Percentiles rank a stretch among this genome's conserved stretches.
Evolutionary conservation across 345 rosid species (phyloP).

Genomic region (Eutrema heterophyllum): DNA sequence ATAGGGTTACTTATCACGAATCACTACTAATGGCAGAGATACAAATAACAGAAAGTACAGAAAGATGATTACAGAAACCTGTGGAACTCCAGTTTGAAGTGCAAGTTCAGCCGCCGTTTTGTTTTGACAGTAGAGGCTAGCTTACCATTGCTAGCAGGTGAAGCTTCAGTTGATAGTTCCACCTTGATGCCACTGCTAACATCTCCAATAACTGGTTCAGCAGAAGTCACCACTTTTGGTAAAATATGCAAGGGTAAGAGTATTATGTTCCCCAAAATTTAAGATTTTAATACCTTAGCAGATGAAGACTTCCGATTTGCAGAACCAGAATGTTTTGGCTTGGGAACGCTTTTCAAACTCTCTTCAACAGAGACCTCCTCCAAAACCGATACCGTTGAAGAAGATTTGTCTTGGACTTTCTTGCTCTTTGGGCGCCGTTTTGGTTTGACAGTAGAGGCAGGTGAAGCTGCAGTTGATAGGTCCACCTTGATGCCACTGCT

Average conservation of each 20-base stretch:
- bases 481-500: constrained; percentile 16
- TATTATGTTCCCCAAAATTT: background rate
- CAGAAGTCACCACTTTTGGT: constrained; percentile 20
- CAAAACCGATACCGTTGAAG: constrained; percentile 27
- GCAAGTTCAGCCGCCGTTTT: constrained; percentile 38
- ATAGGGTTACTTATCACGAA: constrained; percentile 7
- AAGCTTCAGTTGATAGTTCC: constrained; percentile 21
- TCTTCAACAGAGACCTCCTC: constrained; percentile 27
- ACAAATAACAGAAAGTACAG: background rate
- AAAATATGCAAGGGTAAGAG: constrained; percentile 13
- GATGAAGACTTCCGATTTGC: constrained; percentile 19
- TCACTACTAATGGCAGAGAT: constrained; percentile 16
- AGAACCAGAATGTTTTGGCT: constrained; percentile 28
- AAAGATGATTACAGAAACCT: constrained; percentile 43
- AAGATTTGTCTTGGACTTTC: constrained; percentile 34
- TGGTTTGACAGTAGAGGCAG: constrained; percentile 29
- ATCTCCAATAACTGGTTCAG: constrained; percentile 29
- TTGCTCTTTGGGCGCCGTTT: constrained; percentile 42
- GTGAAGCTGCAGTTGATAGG: constrained; percentile 27
- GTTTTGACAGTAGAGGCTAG: constrained; percentile 29
- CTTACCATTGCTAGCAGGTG: constrained; percentile 23
- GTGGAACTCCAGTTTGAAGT: too few species aligned
- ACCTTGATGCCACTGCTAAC: constrained; percentile 16
- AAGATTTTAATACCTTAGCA: constrained; percentile 39
- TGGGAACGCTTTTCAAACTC: constrained; percentile 25